Evolutionary conservation across 805 yeast species (phyloP).

Genomic region (Lachancea quebecensis): DNA sequence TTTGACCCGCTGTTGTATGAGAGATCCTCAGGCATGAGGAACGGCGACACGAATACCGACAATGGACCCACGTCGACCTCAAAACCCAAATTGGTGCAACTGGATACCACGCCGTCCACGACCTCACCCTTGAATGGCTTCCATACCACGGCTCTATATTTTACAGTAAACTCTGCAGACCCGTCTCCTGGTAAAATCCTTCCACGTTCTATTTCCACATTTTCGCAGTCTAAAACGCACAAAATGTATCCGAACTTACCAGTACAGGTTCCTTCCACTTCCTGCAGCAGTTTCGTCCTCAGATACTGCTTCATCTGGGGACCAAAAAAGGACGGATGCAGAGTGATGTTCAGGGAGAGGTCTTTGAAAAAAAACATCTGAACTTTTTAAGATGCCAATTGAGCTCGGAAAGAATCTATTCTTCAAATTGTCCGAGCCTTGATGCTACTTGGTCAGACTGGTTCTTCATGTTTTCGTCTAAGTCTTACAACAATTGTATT

Average conservation of each 20-base stretch:
- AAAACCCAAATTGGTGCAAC: slow-evolving; percentile 90
- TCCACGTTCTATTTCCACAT: slow-evolving; percentile 92
- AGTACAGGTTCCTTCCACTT: slow-evolving; percentile 97
- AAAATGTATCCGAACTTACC: slow-evolving; percentile 98
- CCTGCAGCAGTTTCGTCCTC: slow-evolving; percentile 82
- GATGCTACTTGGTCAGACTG: not conserved
- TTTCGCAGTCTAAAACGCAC: slow-evolving; percentile 91
- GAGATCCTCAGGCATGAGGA: slow-evolving; percentile 91
- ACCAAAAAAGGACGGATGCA: slow-evolving; percentile 96
- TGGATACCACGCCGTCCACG: slow-evolving; percentile 92
- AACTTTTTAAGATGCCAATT: not conserved
- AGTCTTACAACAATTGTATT: not conserved
- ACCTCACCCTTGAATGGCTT: slow-evolving; percentile 98
- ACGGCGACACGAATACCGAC: slow-evolving; percentile 89
- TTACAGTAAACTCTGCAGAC: slow-evolving; percentile 92
- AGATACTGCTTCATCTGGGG: slow-evolving; percentile 95
- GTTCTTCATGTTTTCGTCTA: not conserved
- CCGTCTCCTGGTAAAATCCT: slow-evolving; percentile 86
- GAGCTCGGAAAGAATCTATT: no score
- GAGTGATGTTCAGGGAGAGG: slow-evolving; percentile 80
- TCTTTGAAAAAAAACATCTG: slow-evolving; percentile 59
- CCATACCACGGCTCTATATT: slow-evolving; percentile 95
- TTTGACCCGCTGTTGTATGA: slow-evolving; percentile 89
- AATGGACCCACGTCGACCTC: slow-evolving; percentile 98
- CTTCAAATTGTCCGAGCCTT: not conserved